Evolutionary conservation across 768 basidiomycete genomes (phyloP), one percentile per base, ranked within the genome.

Genomic region (Boletus vermiculosoides): DNA sequence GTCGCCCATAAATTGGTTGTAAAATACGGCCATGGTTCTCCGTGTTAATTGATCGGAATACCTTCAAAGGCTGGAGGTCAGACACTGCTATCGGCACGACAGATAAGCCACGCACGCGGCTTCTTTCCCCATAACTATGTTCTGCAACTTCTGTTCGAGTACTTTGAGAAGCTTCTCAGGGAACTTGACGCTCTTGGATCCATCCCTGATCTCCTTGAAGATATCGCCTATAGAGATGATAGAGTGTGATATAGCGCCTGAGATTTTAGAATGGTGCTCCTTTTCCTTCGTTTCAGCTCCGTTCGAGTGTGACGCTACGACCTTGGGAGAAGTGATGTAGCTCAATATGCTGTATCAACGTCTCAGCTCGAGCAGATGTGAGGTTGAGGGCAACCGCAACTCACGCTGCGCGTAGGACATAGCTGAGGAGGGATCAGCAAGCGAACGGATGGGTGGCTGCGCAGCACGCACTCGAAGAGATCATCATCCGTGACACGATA

Each of bases 121-220:
- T 69, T 97, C 93, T 76, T 88, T 90, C 4, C 93, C 94, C 88
- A 95, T 92, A 10, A 92, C 92, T 63, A 98, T 94, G 62, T 87
- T 84, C 76, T 95, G 89, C 72, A 98, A 72, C 73, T 86, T 91
- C 74, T 86, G 83, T 71, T 97, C 94, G 59, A 99, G 76, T 9
- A 91, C 88, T 74, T 94, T 98, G 55, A 98, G 70, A 57, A 97
- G 76, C 73, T 94, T 94, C 75, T 98, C 94, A 0, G 96, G 95
- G 71, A 95, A 98, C 69, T 91, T 92, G 68, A 91, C 89, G 58
- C 84, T 89, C 76, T 90, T 93, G 52, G 85, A 83, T 6, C 90
- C 87, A 73, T 88, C 88, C 58, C 85, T 72, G 55, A 84, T 80
- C 63, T 90, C 91, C 70, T 86, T 86, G 77, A 91, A 90, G 71